Evolutionary conservation across 1,284 basidiomycete species (phyloP).

Genomic region (Sparassis latifolia): DNA sequence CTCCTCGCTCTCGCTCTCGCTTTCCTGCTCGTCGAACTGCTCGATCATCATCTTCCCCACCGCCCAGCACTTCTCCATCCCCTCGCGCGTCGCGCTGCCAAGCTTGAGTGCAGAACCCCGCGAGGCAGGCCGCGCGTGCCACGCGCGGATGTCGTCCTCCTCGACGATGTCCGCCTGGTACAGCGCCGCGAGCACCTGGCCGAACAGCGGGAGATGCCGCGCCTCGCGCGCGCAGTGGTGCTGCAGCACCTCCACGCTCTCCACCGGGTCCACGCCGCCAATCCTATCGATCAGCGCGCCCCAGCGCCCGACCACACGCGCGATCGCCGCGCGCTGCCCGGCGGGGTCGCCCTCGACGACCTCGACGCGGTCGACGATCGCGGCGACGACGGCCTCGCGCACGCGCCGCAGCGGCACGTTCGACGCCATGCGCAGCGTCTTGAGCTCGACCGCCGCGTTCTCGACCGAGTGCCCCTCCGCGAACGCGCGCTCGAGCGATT

Average conservation of each 20-base stretch:
- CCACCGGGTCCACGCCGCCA: conserved; percentile 69
- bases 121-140: conserved; percentile 51
- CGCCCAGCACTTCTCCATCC: conserved; percentile 61
- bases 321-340: conserved; percentile 58
- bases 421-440: conserved; percentile 90
- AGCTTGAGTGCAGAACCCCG: conserved; percentile 40
- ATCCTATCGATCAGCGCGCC: conserved; percentile 67
- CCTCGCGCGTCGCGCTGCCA: conserved; percentile 36
- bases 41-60: conserved; percentile 70
- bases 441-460: conserved; percentile 88
- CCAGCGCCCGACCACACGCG: conserved; percentile 57
- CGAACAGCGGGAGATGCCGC: conserved; percentile 55
- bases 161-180: conserved; percentile 77
- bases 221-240: conserved; percentile 56
- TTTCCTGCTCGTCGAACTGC: conserved; percentile 72
- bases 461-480: conserved; percentile 87
- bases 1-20: conserved; percentile 37
- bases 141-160: conserved; percentile 70
- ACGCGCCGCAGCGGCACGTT: conserved; percentile 81
- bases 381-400: conserved; percentile 70
- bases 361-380: conserved; percentile 62
- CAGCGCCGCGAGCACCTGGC: conserved; percentile 65
- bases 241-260: conserved; percentile 64
- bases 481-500: conserved; percentile 85
- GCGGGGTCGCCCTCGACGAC: conserved; percentile 46